These are phyloP conservation scores for Anethum foeniculum DNA, from an alignment of 140 eudicot species.

Conservation along the genomic window DNA sequence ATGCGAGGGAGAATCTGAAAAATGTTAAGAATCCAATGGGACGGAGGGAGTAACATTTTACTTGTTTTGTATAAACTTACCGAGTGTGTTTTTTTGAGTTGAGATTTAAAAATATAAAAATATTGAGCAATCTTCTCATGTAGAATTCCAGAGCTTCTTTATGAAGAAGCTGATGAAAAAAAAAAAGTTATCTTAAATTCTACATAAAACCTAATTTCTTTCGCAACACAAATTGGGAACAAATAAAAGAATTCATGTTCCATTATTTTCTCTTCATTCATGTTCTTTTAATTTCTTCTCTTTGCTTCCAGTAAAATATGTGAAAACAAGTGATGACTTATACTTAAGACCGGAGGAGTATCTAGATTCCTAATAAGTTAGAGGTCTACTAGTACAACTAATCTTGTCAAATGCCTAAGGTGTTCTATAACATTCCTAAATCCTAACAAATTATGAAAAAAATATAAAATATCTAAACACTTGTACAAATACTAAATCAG, in stretches of 20 bases:
- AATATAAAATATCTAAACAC: too few relatives aligned
- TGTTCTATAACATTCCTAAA: background rate
- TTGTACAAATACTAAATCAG: background rate
- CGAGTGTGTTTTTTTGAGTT: background rate
- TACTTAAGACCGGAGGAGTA: too few relatives aligned
- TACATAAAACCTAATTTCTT: background rate
- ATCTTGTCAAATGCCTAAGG: background rate
- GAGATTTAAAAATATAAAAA: background rate
- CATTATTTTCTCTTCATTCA: background rate
- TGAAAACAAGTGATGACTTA: background rate
- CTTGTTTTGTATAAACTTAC: background rate
- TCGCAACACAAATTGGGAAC: background rate
- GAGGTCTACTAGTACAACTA: background rate
- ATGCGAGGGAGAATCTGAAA: too few relatives aligned
- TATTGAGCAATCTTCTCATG: background rate
- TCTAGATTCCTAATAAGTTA: background rate
- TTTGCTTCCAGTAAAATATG: background rate
- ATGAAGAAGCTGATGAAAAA: background rate
- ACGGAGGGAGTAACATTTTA: too few relatives aligned
- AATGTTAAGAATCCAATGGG: too few relatives aligned
- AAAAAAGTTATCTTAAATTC: background rate
- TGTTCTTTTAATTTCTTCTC: too few relatives aligned
- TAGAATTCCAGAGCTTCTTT: background rate
- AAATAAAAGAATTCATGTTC: background rate
- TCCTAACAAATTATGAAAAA: too few relatives aligned